Evolutionary conservation across 2,329 filamentous ascomycete species (phyloP).

Genomic region (Thelonectria olida): DNA sequence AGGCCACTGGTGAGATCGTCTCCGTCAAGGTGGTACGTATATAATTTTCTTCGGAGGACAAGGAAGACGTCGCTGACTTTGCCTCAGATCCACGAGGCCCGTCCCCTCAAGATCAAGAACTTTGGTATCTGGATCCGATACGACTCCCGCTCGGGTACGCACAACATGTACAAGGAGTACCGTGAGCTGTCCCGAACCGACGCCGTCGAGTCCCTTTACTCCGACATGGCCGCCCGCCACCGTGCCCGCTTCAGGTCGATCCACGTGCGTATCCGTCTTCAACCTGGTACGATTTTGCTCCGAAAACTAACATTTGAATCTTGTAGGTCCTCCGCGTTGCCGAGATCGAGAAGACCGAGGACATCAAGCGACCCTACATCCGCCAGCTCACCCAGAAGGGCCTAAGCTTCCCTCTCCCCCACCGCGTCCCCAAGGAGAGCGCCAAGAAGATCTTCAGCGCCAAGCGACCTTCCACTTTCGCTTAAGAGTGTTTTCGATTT

Average conservation of each 20-base stretch:
- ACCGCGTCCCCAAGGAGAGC: slow-evolving; percentile 86
- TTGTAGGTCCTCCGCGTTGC: slow-evolving; percentile 97
- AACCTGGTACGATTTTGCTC: slow-evolving; percentile 3
- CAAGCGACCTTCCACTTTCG: slow-evolving; percentile 96
- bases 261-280: slow-evolving; percentile 75
- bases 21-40: slow-evolving; percentile 89
- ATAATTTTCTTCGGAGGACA: background rate
- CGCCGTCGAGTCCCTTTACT: slow-evolving; percentile 96
- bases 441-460: slow-evolving; percentile 93
- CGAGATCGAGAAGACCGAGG: slow-evolving; percentile 93
- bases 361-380: slow-evolving; percentile 98
- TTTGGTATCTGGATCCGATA: slow-evolving; percentile 99
- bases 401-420: slow-evolving; percentile 98
- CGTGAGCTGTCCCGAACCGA: slow-evolving; percentile 97
- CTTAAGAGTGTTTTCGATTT: slow-evolving; percentile 74
- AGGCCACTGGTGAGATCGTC: slow-evolving; percentile 99
- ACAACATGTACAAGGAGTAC: slow-evolving; percentile 99
- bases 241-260: slow-evolving; percentile 96
- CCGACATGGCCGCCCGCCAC: slow-evolving; percentile 99
- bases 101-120: slow-evolving; percentile 99
- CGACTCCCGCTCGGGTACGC: slow-evolving; percentile 98
- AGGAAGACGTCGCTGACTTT: slow-evolving; percentile 1
- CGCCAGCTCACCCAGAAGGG: slow-evolving; percentile 96
- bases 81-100: slow-evolving; percentile 95
- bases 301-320: slow-evolving; percentile 14